Evolutionary conservation across 164 flowering plant genomes (phyloP).

Genomic region (Umbilicus rupestris): DNA sequence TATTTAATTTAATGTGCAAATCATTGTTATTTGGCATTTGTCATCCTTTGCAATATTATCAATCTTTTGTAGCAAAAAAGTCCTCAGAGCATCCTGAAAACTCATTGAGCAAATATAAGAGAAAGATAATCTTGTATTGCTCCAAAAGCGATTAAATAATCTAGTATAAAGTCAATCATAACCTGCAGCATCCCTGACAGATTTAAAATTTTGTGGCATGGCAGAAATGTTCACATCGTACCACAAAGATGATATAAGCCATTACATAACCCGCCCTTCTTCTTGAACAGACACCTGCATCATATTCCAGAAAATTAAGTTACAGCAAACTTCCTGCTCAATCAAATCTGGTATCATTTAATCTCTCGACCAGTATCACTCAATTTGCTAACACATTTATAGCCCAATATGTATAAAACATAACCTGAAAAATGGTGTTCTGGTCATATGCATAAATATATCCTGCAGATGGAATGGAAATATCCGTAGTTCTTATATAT

Average conservation of each 20-base stretch:
- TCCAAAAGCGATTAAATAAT: not conserved
- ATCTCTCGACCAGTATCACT: not conserved
- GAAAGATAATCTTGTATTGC: not conserved
- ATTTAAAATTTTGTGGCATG: slow-evolving; percentile 12
- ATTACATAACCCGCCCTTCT: slow-evolving; percentile 96
- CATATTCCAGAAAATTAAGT: slow-evolving; percentile 11
- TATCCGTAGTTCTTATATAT: not conserved
- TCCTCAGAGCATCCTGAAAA: slow-evolving; percentile 90
- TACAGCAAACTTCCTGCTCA: slow-evolving; percentile 1
- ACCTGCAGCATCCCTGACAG: not conserved
- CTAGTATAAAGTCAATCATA: no score
- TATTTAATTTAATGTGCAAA: no score
- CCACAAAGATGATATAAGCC: slow-evolving; percentile 36
- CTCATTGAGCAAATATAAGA: not conserved
- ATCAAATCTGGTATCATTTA: not conserved
- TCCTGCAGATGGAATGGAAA: slow-evolving; percentile 61
- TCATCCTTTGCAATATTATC: slow-evolving; percentile 87
- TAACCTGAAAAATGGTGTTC: slow-evolving; percentile 90
- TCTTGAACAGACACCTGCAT: slow-evolving; percentile 88
- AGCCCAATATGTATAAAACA: not conserved
- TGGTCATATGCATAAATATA: slow-evolving; percentile 96
- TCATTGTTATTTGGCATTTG: slow-evolving; percentile 95
- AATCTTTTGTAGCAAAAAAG: slow-evolving; percentile 82
- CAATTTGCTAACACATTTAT: not conserved
- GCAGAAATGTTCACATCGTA: slow-evolving; percentile 79